These are phyloP conservation scores for Penstemon newberryi DNA, from an alignment of 257 asterid genomes.

Conservation along the genomic window DNA sequence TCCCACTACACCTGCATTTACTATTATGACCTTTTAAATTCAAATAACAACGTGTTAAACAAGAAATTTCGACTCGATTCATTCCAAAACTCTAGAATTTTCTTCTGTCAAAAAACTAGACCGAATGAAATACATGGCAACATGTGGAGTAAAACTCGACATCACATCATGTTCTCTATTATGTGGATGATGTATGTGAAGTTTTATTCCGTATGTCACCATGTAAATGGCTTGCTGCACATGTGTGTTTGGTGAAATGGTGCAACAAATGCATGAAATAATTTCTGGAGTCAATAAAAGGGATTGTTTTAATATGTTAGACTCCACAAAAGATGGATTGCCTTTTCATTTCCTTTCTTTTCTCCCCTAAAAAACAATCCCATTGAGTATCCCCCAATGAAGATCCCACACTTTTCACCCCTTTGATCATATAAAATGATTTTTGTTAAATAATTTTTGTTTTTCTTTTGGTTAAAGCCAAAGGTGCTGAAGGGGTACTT, in stretches of 20 bases:
- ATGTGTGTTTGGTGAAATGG: no score
- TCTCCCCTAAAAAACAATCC: neutral
- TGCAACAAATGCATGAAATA: no score
- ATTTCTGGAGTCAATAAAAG: neutral
- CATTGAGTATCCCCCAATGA: neutral
- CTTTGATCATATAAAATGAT: neutral
- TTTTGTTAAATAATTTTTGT: neutral
- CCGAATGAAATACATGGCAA: no score
- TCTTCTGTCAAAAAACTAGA: neutral
- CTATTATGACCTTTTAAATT: conserved; percentile 8
- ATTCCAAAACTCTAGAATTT: neutral
- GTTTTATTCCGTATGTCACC: no score
- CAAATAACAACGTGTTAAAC: neutral
- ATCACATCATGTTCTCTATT: no score
- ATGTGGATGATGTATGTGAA: no score
- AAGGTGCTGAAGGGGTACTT: neutral
- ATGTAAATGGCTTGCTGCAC: no score
- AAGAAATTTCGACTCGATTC: no score
- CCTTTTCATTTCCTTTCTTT: conserved; percentile 23
- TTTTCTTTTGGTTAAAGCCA: neutral
- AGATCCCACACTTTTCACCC: conserved; percentile 14
- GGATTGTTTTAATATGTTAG: conserved; percentile 17
- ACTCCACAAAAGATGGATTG: conserved; percentile 30
- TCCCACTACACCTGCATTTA: conserved; percentile 32
- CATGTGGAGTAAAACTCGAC: no score